These are phyloP conservation scores for Syncephalis fuscata DNA, from an alignment of 371 early-diverging fungal species.

Conservation along the genomic window DNA sequence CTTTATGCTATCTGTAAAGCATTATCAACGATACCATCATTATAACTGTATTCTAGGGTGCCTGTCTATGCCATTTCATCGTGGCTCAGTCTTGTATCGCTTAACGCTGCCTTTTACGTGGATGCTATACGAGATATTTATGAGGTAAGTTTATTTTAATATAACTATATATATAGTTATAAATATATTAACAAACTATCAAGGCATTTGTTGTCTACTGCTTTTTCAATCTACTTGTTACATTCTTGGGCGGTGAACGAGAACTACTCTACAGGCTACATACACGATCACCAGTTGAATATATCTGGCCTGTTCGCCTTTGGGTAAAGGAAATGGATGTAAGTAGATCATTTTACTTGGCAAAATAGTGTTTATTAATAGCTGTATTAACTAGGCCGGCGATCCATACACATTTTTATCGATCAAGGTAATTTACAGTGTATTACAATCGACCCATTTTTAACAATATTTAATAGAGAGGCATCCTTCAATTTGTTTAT, in stretches of 20 bases:
- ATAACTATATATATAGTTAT: not conserved
- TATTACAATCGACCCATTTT: not conserved
- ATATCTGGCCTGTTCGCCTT: conserved; percentile 69
- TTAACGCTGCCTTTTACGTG: conserved; percentile 65
- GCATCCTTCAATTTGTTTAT: conserved; percentile 86
- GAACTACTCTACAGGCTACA: conserved; percentile 59
- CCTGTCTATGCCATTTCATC: conserved; percentile 85
- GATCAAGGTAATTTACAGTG: conserved; percentile 26
- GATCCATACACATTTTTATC: conserved; percentile 78
- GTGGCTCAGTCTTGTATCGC: conserved; percentile 56
- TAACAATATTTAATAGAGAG: conserved; percentile 20
- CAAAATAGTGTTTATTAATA: not conserved
- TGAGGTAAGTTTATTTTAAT: conserved; percentile 30
- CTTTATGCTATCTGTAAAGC: too few species aligned
- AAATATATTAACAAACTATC: not conserved
- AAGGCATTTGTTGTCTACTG: conserved; percentile 91
- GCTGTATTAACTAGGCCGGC: conserved; percentile 29
- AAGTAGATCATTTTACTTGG: conserved; percentile 4
- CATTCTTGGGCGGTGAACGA: conserved; percentile 88
- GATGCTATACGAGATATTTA: conserved; percentile 89
- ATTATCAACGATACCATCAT: not conserved
- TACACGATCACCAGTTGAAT: conserved; percentile 53
- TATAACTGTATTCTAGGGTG: conserved; percentile 30
- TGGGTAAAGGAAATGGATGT: conserved; percentile 64
- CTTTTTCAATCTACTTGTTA: conserved; percentile 78